Conservation (phyloP, 2,329 filamentous ascomycete genomes). For the Volutella citrinella region DNA sequence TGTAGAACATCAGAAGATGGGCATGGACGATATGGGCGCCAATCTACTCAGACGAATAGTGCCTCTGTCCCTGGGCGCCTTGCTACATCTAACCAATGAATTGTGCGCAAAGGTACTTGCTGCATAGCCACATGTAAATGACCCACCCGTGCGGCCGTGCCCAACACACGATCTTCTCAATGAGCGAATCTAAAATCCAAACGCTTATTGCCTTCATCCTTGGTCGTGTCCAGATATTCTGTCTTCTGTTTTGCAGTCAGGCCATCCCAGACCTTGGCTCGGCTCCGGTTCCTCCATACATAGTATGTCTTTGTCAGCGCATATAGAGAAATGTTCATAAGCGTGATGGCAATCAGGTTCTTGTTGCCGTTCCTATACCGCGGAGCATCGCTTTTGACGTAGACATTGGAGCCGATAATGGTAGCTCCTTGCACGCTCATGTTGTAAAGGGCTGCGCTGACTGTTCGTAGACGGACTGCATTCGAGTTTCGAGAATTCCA, state of each 20-base stretch:
- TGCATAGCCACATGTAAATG: too few species aligned
- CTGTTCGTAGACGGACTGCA: conserved; percentile 55
- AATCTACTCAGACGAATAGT: too few species aligned
- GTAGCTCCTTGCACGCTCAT: conserved; percentile 31
- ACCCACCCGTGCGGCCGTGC: too few species aligned
- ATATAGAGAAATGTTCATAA: conserved; percentile 47
- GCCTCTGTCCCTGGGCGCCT: too few species aligned
- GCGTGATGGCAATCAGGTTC: conserved; percentile 43
- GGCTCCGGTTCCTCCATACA: not conserved
- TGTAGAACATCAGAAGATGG: too few species aligned
- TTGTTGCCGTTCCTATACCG: conserved; percentile 43
- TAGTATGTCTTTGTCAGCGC: conserved; percentile 50
- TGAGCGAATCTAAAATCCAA: conserved; percentile 2
- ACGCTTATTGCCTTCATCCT: not conserved
- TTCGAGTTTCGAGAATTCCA: conserved; percentile 55
- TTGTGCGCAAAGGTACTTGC: too few species aligned
- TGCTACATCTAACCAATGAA: too few species aligned
- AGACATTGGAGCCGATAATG: conserved; percentile 35
- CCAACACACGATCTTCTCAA: too few species aligned
- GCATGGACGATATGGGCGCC: too few species aligned
- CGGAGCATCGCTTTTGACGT: conserved; percentile 33
- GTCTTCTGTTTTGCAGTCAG: conserved; percentile 2
- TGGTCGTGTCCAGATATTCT: conserved; percentile 1
- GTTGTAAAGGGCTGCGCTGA: conserved; percentile 56
- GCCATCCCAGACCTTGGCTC: conserved; percentile 2